Evolutionary conservation across 2,329 filamentous ascomycete genomes (phyloP).

Genomic region (Alternaria sp.): DNA sequence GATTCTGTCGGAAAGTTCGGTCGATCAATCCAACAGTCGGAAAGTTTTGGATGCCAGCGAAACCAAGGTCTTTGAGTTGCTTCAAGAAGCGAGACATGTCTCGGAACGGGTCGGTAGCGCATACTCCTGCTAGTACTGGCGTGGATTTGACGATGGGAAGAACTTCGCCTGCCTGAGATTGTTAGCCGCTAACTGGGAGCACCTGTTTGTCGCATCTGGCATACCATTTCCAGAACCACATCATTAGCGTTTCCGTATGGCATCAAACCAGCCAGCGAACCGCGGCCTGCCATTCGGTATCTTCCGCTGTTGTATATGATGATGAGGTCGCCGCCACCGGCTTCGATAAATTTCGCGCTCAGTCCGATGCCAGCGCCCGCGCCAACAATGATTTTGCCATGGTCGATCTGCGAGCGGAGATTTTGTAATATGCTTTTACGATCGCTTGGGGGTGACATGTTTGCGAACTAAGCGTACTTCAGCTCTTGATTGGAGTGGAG

Average conservation of each 20-base stretch:
- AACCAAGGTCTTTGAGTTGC: constrained; percentile 67
- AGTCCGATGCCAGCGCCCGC: constrained; percentile 73
- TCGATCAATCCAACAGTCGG: constrained; percentile 75
- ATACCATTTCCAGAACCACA: constrained; percentile 71
- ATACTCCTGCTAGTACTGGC: constrained; percentile 73
- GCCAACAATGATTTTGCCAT: constrained; percentile 68
- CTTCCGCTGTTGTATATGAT: constrained; percentile 76
- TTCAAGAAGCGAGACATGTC: constrained; percentile 65
- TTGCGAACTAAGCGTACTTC: not conserved
- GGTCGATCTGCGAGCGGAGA: constrained; percentile 61
- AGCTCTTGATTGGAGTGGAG: not conserved
- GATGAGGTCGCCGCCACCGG: constrained; percentile 71
- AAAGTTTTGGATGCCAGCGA: constrained; percentile 75
- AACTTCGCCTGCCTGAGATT: constrained; percentile 64
- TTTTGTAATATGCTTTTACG: constrained; percentile 61
- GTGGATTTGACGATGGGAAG: constrained; percentile 68
- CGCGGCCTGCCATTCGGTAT: constrained; percentile 75
- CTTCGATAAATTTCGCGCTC: constrained; percentile 73
- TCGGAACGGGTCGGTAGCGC: constrained; percentile 73
- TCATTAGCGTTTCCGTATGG: constrained; percentile 75
- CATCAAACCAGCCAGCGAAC: constrained; percentile 73
- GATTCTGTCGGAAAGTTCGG: constrained; percentile 68
- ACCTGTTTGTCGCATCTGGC: too few species aligned
- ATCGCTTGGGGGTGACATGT: constrained; percentile 64
- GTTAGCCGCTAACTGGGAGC: not conserved